A percentile compares a stretch with the other conserved stretches of the same genome.
These are phyloP conservation scores for Pezicula carpinea DNA, from an alignment of 2,329 filamentous ascomycete genomes.

Conservation along the genomic window DNA sequence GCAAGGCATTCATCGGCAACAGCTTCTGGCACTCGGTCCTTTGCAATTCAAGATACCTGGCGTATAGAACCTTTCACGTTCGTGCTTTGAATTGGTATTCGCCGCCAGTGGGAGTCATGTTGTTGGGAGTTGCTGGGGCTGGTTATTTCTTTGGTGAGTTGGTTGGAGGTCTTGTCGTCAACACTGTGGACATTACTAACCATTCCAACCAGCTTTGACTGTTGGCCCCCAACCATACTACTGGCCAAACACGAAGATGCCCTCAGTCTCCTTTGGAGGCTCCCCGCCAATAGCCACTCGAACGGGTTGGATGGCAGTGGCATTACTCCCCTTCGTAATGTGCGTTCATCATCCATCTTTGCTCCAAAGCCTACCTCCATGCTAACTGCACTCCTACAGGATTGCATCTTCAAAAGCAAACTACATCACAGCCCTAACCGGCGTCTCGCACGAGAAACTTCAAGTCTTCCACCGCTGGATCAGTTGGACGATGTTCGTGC, in stretches of 20 bases:
- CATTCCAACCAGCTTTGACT: conserved; percentile 5
- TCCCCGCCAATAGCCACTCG: conserved; percentile 83
- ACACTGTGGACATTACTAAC: not conserved
- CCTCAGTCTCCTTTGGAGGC: conserved; percentile 37
- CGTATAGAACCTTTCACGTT: conserved; percentile 9
- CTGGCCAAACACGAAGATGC: conserved; percentile 11
- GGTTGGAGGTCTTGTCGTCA: not conserved
- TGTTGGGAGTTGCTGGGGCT: conserved; percentile 7
- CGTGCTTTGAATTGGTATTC: conserved; percentile 9
- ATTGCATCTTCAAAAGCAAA: conserved; percentile 84
- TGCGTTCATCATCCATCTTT: not conserved
- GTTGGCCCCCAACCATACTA: conserved; percentile 15
- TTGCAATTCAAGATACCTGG: conserved; percentile 3
- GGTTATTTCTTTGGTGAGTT: conserved; percentile 12
- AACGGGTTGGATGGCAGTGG: conserved; percentile 84
- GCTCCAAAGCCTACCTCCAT: not conserved
- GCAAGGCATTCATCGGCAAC: not conserved
- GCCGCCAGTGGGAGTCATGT: conserved; percentile 8
- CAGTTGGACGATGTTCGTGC: conserved; percentile 74
- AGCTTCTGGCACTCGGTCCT: conserved; percentile 1
- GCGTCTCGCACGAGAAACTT: conserved; percentile 82
- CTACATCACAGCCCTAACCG: conserved; percentile 73
- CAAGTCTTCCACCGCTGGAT: conserved; percentile 91
- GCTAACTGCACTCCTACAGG: conserved; percentile 36
- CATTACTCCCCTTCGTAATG: conserved; percentile 65